Base-by-base conservation (phyloP, 768 basidiomycete genomes). In the Mrakia gelida region DNA sequence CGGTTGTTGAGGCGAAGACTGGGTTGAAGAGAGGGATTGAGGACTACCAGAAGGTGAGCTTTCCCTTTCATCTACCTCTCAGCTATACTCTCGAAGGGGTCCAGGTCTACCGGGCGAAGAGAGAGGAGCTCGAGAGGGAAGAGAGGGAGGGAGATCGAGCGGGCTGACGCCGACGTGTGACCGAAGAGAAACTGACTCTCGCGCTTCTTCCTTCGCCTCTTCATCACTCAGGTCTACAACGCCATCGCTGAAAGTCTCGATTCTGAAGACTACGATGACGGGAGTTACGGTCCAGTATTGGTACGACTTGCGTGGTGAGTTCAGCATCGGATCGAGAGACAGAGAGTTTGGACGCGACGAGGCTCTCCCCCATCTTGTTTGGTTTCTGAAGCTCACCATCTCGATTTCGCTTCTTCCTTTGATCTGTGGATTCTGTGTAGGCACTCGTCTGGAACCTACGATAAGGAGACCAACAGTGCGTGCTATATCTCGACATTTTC, bases 381-480 rank as follows among this genome's bases (percentile, higher is more conserved):
- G 67, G 45, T 49, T 49, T 49, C 15, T n/a, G 7, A 16, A 45
- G 52, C 61, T 15, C 9, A 23, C 75, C 13, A 26, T 34, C 28
- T 11, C 6, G 11, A 49, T 23, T 13, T 32, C 16, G 23, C 52
- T 21, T 16, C 54, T 38, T 52, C 15, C 13, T 34, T 61, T 18
- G 11, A 45, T 45, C 45, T 45, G 9, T 45, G 11, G 45, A 45
- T 16, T 21, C 49, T 52, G 2, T 21, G 3, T 8, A 68, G 95
- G 95, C 95, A 97, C 85, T 82, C 90, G n/a, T 91, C 93, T 59
- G 95, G 95, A 72, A 97, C 95, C 1, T 95, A 92, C 81, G 93
- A 96, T 86, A 92, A 92, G 86, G 88, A 88, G 0, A 85, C 88
- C 65, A 88, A 88, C 78, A 90, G 59, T 59, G 59, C 28, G 59